phyloP scores from a whole-genome alignment of 495 filamentous ascomycete genomes.

The Oleoguttula mirabilis region DNA sequence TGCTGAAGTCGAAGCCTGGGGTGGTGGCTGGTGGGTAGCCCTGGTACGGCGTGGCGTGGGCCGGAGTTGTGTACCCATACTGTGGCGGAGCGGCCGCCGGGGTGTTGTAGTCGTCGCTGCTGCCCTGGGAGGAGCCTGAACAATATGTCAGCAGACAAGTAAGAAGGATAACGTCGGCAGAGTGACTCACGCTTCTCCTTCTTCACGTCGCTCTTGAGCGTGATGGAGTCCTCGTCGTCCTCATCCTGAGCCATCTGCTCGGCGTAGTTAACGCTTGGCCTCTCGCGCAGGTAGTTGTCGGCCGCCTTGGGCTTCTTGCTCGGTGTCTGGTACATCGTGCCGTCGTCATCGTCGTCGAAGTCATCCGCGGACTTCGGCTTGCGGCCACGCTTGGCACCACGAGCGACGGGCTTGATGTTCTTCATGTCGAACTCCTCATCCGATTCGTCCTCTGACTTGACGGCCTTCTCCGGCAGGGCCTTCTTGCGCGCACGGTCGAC shows the following conservation, averaged over 20 bases:
- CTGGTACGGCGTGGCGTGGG: too few relatives aligned
- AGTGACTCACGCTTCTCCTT: too few relatives aligned
- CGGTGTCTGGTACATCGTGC: conserved; percentile 6
- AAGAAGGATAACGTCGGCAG: too few relatives aligned
- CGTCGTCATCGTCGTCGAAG: too few relatives aligned
- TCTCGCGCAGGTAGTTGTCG: not conserved
- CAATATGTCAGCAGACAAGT: too few relatives aligned
- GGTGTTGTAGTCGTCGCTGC: too few relatives aligned
- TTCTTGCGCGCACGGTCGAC: conserved; percentile 1
- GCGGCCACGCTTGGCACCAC: conserved; percentile 9
- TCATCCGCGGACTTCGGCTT: not conserved
- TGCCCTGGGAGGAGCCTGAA: too few relatives aligned
- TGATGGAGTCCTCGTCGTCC: conserved; percentile 1
- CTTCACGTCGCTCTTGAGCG: too few relatives aligned
- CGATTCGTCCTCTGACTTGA: not conserved
- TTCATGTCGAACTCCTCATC: not conserved
- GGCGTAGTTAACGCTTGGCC: conserved; percentile 1
- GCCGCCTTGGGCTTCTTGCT: conserved; percentile 10
- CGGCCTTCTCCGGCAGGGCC: not conserved
- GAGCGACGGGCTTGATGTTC: not conserved
- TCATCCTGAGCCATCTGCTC: conserved; percentile 1
- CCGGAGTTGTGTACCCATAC: too few relatives aligned
- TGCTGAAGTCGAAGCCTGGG: too few relatives aligned
- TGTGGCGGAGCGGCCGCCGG: too few relatives aligned
- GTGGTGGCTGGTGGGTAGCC: too few relatives aligned